These are phyloP conservation scores for Lathyrus tuberosus DNA, from an alignment of 306 rosid genomes.

Conservation along the genomic window DNA sequence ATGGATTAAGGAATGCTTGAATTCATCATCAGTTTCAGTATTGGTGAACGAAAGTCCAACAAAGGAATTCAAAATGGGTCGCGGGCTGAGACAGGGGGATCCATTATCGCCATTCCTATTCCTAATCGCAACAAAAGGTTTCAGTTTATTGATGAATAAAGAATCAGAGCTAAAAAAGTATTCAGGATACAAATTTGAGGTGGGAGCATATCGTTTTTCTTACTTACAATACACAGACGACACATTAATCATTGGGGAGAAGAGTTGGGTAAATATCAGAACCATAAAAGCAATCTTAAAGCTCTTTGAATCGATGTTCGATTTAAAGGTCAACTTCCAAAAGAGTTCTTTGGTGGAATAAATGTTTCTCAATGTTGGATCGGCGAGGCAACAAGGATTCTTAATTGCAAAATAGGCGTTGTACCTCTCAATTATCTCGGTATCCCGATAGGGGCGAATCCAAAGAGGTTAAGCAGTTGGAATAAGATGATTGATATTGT, in stretches of 20 bases:
- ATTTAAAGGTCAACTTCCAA: not conserved
- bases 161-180: too few relatives aligned
- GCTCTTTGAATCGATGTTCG: not conserved
- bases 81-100: too few relatives aligned
- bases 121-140: not conserved
- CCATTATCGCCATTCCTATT: not conserved
- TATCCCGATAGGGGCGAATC: not conserved
- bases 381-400: not conserved
- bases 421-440: not conserved
- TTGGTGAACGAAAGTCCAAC: too few relatives aligned
- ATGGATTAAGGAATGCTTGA: too few relatives aligned
- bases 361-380: not conserved
- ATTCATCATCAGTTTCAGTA: too few relatives aligned
- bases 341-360: not conserved
- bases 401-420: not conserved
- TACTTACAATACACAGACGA: too few relatives aligned
- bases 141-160: too few relatives aligned
- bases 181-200: too few relatives aligned
- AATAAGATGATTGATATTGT: too few relatives aligned
- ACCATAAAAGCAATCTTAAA: not conserved
- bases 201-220: too few relatives aligned
- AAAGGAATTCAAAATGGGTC: too few relatives aligned
- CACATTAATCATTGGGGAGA: too few relatives aligned
- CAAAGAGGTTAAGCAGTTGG: not conserved
- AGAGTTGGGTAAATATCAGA: not conserved